phyloP scores from a whole-genome alignment of 1,284 basidiomycete genomes.

The Pseudozyma sp. region DNA sequence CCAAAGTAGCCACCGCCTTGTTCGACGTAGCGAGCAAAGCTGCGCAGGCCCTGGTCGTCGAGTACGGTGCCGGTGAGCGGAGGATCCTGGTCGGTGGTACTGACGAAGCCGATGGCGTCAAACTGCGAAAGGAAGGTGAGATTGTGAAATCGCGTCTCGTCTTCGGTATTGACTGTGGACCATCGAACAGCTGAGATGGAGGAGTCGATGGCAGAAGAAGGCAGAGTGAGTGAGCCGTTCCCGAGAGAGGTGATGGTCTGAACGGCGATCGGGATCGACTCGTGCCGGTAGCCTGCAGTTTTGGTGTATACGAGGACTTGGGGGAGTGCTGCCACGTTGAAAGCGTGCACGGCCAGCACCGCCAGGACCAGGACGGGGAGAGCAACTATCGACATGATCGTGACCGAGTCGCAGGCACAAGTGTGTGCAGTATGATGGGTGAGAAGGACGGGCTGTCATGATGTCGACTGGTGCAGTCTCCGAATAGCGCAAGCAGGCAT shows the following conservation, averaged over 20 bases:
- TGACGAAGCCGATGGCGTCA: conserved; percentile 75
- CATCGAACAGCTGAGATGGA: conserved; percentile 34
- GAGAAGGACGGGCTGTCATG: background rate
- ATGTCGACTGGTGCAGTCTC: background rate
- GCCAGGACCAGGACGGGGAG: background rate
- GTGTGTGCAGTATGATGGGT: too few species aligned
- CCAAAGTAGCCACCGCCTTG: conserved; percentile 79
- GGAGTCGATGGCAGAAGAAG: conserved; percentile 61
- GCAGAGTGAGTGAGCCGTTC: conserved; percentile 75
- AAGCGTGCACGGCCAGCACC: conserved; percentile 3
- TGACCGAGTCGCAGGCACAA: background rate
- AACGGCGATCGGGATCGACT: conserved; percentile 80
- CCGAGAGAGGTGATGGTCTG: conserved; percentile 73
- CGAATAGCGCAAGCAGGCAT: too few species aligned
- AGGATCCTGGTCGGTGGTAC: conserved; percentile 75
- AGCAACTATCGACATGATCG: conserved; percentile 1
- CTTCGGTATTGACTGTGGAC: conserved; percentile 39
- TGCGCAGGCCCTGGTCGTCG: conserved; percentile 74
- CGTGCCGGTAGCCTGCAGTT: conserved; percentile 74
- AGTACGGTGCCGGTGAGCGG: conserved; percentile 72
- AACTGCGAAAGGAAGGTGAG: conserved; percentile 40
- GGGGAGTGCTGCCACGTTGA: conserved; percentile 7
- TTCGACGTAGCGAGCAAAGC: conserved; percentile 77
- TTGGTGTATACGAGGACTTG: conserved; percentile 61
- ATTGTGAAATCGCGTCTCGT: conserved; percentile 44